Conservation (phyloP, 768 basidiomycete species). For the Psilocybe tampanensis region DNA sequence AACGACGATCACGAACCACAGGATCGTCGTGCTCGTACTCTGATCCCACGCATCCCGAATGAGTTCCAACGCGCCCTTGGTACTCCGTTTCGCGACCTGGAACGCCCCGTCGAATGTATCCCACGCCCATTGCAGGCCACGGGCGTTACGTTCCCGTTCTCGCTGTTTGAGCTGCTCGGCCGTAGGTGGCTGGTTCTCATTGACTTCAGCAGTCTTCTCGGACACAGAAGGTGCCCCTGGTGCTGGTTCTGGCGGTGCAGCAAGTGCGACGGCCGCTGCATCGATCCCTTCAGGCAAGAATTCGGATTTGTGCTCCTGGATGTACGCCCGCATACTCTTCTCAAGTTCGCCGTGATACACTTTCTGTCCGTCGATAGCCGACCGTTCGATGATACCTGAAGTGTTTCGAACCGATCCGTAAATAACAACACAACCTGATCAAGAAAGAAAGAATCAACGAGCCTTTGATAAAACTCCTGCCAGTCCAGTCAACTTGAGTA, state of each 20-base stretch:
- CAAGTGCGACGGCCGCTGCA: constrained; percentile 36
- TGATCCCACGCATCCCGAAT: constrained; percentile 81
- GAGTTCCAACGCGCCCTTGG: constrained; percentile 74
- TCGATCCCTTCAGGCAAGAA: constrained; percentile 87
- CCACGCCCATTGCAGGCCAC: constrained; percentile 85
- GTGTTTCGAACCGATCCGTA: too few species aligned
- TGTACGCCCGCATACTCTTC: constrained; percentile 84
- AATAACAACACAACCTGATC: too few species aligned
- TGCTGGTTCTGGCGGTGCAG: constrained; percentile 6
- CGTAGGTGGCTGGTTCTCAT: constrained; percentile 23
- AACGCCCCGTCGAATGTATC: constrained; percentile 82
- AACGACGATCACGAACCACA: constrained; percentile 71
- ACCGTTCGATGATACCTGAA: constrained; percentile 90
- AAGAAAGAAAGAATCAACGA: constrained; percentile 1
- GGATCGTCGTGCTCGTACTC: constrained; percentile 67
- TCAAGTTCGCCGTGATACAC: constrained; percentile 84
- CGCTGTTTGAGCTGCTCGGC: constrained; percentile 53
- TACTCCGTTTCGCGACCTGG: constrained; percentile 70
- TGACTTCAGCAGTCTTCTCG: constrained; percentile 11
- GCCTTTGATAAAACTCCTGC: constrained; percentile 97
- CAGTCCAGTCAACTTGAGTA: constrained; percentile 94
- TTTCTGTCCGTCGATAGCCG: constrained; percentile 91
- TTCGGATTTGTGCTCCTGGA: constrained; percentile 85
- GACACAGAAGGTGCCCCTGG: neutral
- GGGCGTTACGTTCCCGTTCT: constrained; percentile 68